Conservation (phyloP, 257 asterid genomes). For the Solanum phureja region DNA sequence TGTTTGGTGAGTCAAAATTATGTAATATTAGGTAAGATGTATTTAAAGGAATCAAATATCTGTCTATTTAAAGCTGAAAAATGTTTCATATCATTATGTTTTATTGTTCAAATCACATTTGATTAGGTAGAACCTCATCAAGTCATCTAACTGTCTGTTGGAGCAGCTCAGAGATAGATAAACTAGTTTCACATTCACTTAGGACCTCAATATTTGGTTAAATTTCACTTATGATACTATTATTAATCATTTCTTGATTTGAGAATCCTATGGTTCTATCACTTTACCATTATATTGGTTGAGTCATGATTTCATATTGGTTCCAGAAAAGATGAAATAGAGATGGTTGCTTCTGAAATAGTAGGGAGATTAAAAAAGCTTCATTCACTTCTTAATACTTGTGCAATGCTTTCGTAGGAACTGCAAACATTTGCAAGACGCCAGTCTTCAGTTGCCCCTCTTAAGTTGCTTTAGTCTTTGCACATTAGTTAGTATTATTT, state of each 20-base stretch:
- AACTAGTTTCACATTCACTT: not conserved
- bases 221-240: not conserved
- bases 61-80: not conserved
- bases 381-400: not conserved
- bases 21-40: constrained; percentile 69
- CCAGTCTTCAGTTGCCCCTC: not conserved
- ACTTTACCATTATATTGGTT: not conserved
- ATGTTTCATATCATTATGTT: not conserved
- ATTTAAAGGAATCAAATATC: not conserved
- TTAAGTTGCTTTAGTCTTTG: not conserved
- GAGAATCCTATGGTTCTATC: not conserved
- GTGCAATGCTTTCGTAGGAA: not conserved
- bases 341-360: not conserved
- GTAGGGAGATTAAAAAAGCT: not conserved
- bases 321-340: not conserved
- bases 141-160: not conserved
- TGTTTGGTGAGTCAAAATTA: constrained; percentile 93
- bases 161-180: not conserved
- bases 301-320: not conserved
- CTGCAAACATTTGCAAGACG: not conserved
- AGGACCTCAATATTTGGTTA: not conserved
- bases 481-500: not conserved
- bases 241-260: not conserved
- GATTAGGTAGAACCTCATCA: not conserved
- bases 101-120: not conserved